These are phyloP conservation scores for Macadamia integrifolia DNA, from an alignment of 164 flowering plant genomes.

Conservation along the genomic window DNA sequence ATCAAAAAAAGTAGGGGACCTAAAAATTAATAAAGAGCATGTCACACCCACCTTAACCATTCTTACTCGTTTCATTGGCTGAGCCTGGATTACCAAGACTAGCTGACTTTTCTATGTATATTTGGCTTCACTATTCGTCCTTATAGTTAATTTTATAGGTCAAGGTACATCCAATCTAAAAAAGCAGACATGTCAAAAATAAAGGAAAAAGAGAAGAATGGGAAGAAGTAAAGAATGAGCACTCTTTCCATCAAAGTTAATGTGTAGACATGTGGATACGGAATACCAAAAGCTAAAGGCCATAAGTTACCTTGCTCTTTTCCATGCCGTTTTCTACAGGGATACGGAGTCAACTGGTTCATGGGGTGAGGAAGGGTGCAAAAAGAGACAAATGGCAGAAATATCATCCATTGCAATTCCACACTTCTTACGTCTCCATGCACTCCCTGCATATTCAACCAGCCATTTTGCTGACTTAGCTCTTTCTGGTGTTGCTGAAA, in stretches of 20 bases:
- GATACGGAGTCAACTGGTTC: constrained; percentile 10
- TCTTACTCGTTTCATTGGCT: too few relatives aligned
- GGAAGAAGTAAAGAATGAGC: too few relatives aligned
- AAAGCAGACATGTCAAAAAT: neutral
- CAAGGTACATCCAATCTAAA: neutral
- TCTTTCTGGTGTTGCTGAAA: constrained; percentile 55
- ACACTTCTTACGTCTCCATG: constrained; percentile 69
- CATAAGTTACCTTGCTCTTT: neutral
- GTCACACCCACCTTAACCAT: neutral
- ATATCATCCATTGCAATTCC: constrained; percentile 81
- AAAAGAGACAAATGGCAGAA: constrained; percentile 89
- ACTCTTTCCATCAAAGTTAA: too few relatives aligned
- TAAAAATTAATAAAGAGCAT: too few relatives aligned
- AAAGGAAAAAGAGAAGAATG: too few relatives aligned
- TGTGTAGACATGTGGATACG: neutral
- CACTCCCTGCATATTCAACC: constrained; percentile 58
- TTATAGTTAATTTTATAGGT: too few relatives aligned
- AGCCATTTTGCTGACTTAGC: constrained; percentile 66
- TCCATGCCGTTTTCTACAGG: constrained; percentile 4
- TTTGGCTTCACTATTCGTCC: too few relatives aligned
- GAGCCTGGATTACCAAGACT: too few relatives aligned
- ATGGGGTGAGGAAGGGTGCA: constrained; percentile 36
- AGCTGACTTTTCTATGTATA: neutral
- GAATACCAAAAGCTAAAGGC: neutral
- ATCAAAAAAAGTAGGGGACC: too few relatives aligned